Conservation (phyloP, 805 yeast species). For the Zygosaccharomyces rouxii region DNA sequence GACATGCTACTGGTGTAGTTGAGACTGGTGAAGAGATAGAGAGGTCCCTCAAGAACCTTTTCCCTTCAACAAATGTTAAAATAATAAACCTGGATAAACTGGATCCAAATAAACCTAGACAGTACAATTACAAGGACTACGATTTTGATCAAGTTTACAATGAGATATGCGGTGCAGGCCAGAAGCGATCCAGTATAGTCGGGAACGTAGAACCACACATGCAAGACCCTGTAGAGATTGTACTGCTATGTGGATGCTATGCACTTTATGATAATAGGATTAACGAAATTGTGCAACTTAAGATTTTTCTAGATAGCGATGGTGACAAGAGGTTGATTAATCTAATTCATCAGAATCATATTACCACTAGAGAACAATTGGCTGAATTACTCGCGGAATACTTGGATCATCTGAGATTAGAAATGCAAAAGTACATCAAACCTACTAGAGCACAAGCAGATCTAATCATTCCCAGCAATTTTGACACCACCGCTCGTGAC, state of each 20-base stretch:
- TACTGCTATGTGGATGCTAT: conserved; percentile 71
- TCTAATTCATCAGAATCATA: conserved; percentile 46
- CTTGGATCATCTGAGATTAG: conserved; percentile 30
- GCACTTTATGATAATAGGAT: conserved; percentile 64
- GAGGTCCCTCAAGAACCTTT: conserved; percentile 26
- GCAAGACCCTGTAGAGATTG: conserved; percentile 26
- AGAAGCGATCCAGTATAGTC: conserved; percentile 9
- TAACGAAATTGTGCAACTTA: conserved; percentile 53
- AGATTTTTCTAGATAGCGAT: conserved; percentile 77
- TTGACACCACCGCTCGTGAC: conserved; percentile 27
- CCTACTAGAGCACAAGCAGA: conserved; percentile 33
- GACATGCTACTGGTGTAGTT: conserved; percentile 30
- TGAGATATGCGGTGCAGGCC: conserved; percentile 15
- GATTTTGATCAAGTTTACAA: conserved; percentile 33
- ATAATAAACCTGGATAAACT: conserved; percentile 42
- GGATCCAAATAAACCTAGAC: conserved; percentile 11
- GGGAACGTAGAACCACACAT: conserved; percentile 14
- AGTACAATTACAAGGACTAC: conserved; percentile 26
- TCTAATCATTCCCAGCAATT: conserved; percentile 31
- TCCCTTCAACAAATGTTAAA: conserved; percentile 25
- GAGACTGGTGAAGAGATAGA: conserved; percentile 38
- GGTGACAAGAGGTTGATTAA: conserved; percentile 80
- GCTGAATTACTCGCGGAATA: conserved; percentile 26
- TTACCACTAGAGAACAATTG: conserved; percentile 17
- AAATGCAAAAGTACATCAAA: conserved; percentile 30